Percentiles rank a stretch among this genome's conserved stretches.
These are phyloP conservation scores for Penicillium mononematosum DNA, from an alignment of 495 filamentous ascomycete genomes.

Conservation along the genomic window DNA sequence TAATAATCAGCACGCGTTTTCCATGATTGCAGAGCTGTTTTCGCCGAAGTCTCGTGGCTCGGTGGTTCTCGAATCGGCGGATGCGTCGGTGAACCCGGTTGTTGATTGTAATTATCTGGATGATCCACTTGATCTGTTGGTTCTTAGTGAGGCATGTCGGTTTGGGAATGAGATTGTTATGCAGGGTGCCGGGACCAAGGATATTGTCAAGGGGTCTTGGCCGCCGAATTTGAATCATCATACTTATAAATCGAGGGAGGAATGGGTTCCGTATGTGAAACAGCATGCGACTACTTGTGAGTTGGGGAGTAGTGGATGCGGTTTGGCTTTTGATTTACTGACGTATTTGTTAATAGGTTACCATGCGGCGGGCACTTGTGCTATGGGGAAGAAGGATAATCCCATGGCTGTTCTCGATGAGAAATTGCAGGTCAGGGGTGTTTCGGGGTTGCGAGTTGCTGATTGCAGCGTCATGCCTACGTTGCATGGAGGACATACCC, in stretches of 20 bases:
- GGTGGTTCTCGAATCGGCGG: slow-evolving; percentile 35
- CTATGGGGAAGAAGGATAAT: slow-evolving; percentile 49
- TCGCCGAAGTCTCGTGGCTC: slow-evolving; percentile 43
- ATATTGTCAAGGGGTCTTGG: slow-evolving; percentile 57
- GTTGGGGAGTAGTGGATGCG: slow-evolving; percentile 8
- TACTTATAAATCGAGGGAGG: slow-evolving; percentile 45
- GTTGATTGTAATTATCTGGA: slow-evolving; percentile 51
- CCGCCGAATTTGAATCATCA: slow-evolving; percentile 46
- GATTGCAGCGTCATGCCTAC: slow-evolving; percentile 59
- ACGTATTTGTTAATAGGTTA: slow-evolving; percentile 33
- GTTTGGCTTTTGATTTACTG: slow-evolving; percentile 1
- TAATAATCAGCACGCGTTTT: slow-evolving; percentile 43
- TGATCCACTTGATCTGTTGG: slow-evolving; percentile 47
- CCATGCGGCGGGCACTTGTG: slow-evolving; percentile 54
- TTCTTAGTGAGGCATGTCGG: slow-evolving; percentile 49
- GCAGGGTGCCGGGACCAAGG: slow-evolving; percentile 51
- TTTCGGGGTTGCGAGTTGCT: slow-evolving; percentile 52
- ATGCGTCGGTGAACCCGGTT: slow-evolving; percentile 43
- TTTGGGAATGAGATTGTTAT: slow-evolving; percentile 56
- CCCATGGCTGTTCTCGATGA: slow-evolving; percentile 55
- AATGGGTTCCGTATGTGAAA: slow-evolving; percentile 50
- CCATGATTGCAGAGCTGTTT: slow-evolving; percentile 43
- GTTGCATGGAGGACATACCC: slow-evolving; percentile 55
- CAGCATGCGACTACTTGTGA: slow-evolving; percentile 54
- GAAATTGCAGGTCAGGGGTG: slow-evolving; percentile 52